Evolutionary conservation across 1,284 basidiomycete species (phyloP).

Genomic region (Anthracocystis walkeri): DNA sequence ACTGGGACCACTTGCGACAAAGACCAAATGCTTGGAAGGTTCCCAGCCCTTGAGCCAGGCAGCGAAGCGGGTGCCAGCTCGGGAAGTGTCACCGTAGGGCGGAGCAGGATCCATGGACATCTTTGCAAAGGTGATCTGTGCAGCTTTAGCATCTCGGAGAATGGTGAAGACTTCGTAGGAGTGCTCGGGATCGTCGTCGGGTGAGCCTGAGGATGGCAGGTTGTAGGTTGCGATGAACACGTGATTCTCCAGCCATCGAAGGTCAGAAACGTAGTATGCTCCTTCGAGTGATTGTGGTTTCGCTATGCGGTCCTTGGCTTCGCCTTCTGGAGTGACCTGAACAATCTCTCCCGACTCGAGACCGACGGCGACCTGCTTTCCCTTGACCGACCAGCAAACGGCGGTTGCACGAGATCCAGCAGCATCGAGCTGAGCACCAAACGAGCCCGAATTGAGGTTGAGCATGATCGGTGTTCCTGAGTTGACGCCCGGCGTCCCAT

Average conservation of each 20-base stretch:
- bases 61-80: conserved; percentile 75
- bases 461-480: conserved; percentile 40
- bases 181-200: conserved; percentile 70
- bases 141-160: conserved; percentile 76
- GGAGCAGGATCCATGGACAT: conserved; percentile 73
- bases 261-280: conserved; percentile 72
- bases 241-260: conserved; percentile 79
- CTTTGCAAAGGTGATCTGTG: conserved; percentile 73
- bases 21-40: conserved; percentile 75
- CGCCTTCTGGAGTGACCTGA: conserved; percentile 77
- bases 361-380: conserved; percentile 84
- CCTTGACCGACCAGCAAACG: conserved; percentile 87
- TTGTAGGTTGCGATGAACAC: conserved; percentile 80
- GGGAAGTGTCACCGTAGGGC: conserved; percentile 73
- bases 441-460: conserved; percentile 50
- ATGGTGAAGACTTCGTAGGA: conserved; percentile 76
- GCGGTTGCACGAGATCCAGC: conserved; percentile 38
- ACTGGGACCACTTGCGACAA: conserved; percentile 80
- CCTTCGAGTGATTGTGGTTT: conserved; percentile 73
- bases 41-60: conserved; percentile 77
- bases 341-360: conserved; percentile 79
- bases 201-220: conserved; percentile 50
- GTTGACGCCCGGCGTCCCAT: conserved; percentile 66
- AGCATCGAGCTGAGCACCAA: conserved; percentile 39
- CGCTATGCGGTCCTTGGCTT: conserved; percentile 75